phyloP scores from a whole-genome alignment of 768 basidiomycete species.

The Amanita exitialis region DNA sequence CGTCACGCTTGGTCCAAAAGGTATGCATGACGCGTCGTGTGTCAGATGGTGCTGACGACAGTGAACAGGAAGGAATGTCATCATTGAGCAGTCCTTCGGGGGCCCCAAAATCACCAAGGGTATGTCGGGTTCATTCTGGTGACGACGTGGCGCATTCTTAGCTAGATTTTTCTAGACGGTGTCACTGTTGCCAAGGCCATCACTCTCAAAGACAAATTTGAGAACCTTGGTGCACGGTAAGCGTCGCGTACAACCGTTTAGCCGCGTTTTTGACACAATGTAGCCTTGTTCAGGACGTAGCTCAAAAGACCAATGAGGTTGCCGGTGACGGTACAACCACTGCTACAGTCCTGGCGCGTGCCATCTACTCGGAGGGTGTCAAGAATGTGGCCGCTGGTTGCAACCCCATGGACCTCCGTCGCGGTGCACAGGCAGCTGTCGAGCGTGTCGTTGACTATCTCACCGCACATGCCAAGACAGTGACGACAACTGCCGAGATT shows the following conservation, averaged over 20 bases:
- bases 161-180: constrained; percentile 53
- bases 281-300: constrained; percentile 92
- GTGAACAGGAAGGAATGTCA: constrained; percentile 81
- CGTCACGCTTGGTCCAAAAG: constrained; percentile 95
- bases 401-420: constrained; percentile 99
- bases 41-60: background rate
- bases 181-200: constrained; percentile 97
- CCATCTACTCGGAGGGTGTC: constrained; percentile 97
- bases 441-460: constrained; percentile 92
- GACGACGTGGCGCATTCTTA: constrained; percentile 1
- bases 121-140: constrained; percentile 20
- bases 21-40: constrained; percentile 23
- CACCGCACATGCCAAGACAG: constrained; percentile 78
- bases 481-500: constrained; percentile 96
- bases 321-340: constrained; percentile 99
- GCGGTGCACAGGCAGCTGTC: constrained; percentile 95
- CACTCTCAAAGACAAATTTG: constrained; percentile 92
- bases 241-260: constrained; percentile 16
- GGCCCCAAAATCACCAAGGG: constrained; percentile 96
- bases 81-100: constrained; percentile 90
- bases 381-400: constrained; percentile 99
- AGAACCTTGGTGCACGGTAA: constrained; percentile 96
- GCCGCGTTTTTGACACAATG: background rate
- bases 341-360: constrained; percentile 91
- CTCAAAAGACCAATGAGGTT: constrained; percentile 92